phyloP scores from a whole-genome alignment of 352 stramenopile species.

The Phytophthora europaea region DNA sequence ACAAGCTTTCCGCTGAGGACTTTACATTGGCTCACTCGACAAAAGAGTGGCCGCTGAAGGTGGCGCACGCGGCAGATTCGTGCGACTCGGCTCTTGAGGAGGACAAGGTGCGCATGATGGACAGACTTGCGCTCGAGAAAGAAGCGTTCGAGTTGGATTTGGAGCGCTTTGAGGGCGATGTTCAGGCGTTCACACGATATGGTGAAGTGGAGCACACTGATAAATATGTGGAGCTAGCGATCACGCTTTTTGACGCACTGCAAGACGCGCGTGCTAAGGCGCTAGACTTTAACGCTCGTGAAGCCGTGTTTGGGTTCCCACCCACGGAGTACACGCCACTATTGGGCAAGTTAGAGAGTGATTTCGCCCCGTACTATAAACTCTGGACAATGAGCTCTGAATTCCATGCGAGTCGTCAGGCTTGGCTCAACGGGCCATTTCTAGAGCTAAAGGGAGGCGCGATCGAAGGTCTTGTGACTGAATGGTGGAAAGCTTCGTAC shows the following conservation, averaged over 20 bases:
- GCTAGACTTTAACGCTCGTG: slow-evolving; percentile 93
- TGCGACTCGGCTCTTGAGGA: slow-evolving; percentile 92
- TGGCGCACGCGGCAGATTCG: slow-evolving; percentile 82
- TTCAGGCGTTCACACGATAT: slow-evolving; percentile 90
- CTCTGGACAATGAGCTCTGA: slow-evolving; percentile 97
- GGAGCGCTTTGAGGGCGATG: slow-evolving; percentile 90
- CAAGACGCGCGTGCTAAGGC: slow-evolving; percentile 93
- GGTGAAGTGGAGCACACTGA: slow-evolving; percentile 91
- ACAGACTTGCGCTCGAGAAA: slow-evolving; percentile 93
- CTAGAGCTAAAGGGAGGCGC: slow-evolving; percentile 89
- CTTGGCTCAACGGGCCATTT: slow-evolving; percentile 94
- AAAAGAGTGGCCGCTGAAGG: slow-evolving; percentile 89
- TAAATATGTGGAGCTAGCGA: slow-evolving; percentile 90
- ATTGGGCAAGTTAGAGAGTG: slow-evolving; percentile 83
- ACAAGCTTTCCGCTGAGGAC: slow-evolving; percentile 91
- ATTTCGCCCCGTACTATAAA: slow-evolving; percentile 94
- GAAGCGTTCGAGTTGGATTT: slow-evolving; percentile 88
- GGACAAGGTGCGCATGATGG: slow-evolving; percentile 96
- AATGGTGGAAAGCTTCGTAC: slow-evolving; percentile 95
- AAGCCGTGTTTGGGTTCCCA: slow-evolving; percentile 94
- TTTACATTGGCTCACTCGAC: slow-evolving; percentile 91
- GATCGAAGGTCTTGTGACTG: slow-evolving; percentile 92
- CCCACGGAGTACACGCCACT: slow-evolving; percentile 92
- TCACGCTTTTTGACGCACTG: slow-evolving; percentile 90
- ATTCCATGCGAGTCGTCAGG: slow-evolving; percentile 92